A percentile compares a stretch with the other conserved stretches of the same genome.
These are phyloP conservation scores for Moesziomyces antarcticus DNA, from an alignment of 1,284 basidiomycete species.

Conservation along the genomic window DNA sequence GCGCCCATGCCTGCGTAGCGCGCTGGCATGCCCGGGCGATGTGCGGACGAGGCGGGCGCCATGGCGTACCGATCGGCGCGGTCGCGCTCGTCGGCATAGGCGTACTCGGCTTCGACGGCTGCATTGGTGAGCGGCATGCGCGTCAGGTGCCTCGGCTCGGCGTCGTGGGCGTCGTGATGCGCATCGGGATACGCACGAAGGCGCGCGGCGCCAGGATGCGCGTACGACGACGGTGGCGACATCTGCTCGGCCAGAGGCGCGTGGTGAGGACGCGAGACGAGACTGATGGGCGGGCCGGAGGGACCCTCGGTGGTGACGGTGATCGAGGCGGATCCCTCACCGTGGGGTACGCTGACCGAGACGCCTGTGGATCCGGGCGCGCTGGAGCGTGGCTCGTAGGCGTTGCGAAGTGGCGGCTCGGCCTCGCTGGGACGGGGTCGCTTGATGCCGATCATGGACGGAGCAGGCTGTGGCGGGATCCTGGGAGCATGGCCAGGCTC, in stretches of 20 bases:
- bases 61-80: slow-evolving; percentile 20
- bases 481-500: slow-evolving; percentile 3
- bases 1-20: slow-evolving; percentile 10
- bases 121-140: slow-evolving; percentile 11
- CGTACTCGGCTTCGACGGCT: slow-evolving; percentile 21
- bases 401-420: slow-evolving; percentile 4
- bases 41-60: slow-evolving; percentile 7
- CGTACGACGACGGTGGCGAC: slow-evolving; percentile 24
- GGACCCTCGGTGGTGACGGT: slow-evolving; percentile 21
- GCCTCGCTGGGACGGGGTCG: slow-evolving; percentile 21
- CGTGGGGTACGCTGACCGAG: slow-evolving; percentile 32
- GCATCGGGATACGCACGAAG: slow-evolving; percentile 23
- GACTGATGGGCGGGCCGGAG: slow-evolving; percentile 7
- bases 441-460: slow-evolving; percentile 4
- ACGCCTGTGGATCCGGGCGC: slow-evolving; percentile 5
- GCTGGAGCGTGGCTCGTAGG: slow-evolving; percentile 18
- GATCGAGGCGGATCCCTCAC: slow-evolving; percentile 34
- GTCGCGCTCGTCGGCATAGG: slow-evolving; percentile 21
- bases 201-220: slow-evolving; percentile 13
- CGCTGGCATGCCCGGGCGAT: slow-evolving; percentile 21
- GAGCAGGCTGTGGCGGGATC: slow-evolving; percentile 1
- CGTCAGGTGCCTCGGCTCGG: slow-evolving; percentile 13
- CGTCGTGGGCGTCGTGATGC: slow-evolving; percentile 23
- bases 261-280: slow-evolving; percentile 16
- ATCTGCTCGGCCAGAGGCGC: slow-evolving; percentile 7